A percentile compares a stretch with the other conserved stretches of the same genome.
Evolutionary conservation across 2,329 filamentous ascomycete genomes (phyloP).

Genomic region (Cordyceps tenuipes): DNA sequence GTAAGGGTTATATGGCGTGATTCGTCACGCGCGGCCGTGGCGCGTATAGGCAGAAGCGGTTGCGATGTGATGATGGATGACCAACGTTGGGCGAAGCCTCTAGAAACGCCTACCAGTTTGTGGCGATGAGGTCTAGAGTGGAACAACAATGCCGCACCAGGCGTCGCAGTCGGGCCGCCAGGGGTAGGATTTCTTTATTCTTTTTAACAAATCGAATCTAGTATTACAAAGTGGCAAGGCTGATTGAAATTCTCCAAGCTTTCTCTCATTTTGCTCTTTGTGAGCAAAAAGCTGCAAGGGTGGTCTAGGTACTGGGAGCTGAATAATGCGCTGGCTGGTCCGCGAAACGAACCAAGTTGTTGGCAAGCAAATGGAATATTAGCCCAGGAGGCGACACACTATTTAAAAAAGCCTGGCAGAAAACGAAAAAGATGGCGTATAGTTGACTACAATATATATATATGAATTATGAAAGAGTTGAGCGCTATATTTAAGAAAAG

Average conservation of each 20-base stretch:
- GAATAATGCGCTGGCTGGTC: too few relatives aligned
- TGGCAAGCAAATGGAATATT: too few relatives aligned
- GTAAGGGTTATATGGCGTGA: not conserved
- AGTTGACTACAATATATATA: not conserved
- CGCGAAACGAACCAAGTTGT: too few relatives aligned
- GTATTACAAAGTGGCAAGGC: too few relatives aligned
- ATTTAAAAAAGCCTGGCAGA: not conserved
- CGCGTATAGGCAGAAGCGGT: conserved; percentile 7
- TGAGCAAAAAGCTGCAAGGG: too few relatives aligned
- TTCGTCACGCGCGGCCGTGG: not conserved
- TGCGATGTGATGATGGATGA: conserved; percentile 11
- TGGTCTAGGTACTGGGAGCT: too few relatives aligned
- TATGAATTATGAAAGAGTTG: not conserved
- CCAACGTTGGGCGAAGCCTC: conserved; percentile 10
- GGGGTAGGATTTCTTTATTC: too few relatives aligned
- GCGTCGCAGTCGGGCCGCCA: not conserved
- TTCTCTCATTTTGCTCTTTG: too few relatives aligned
- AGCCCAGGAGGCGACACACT: too few relatives aligned
- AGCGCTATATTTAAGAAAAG: not conserved
- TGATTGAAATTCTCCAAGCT: too few relatives aligned
- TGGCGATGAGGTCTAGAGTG: conserved; percentile 7
- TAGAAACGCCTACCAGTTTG: conserved; percentile 10
- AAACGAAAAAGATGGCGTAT: not conserved
- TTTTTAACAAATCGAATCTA: too few relatives aligned
- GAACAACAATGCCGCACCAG: conserved; percentile 8